Evolutionary conservation across 1,284 basidiomycete species (phyloP).

Genomic region (Albatrellus sp.): DNA sequence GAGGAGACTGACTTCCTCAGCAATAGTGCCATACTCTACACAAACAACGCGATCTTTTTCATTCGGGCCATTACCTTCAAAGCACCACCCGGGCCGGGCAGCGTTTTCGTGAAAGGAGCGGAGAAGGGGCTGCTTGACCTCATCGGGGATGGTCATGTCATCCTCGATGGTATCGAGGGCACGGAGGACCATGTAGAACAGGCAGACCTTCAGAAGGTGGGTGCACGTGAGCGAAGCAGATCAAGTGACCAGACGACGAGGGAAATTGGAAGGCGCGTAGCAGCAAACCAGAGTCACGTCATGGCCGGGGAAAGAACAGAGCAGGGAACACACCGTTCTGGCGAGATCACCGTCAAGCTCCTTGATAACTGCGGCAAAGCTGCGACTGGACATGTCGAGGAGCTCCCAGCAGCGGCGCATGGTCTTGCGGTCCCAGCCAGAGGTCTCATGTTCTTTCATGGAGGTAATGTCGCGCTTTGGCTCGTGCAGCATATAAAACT

Average conservation of each 20-base stretch:
- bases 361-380: conserved; percentile 92
- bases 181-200: conserved; percentile 93
- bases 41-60: conserved; percentile 89
- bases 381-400: conserved; percentile 81
- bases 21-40: conserved; percentile 76
- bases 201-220: conserved; percentile 53
- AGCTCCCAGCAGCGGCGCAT: conserved; percentile 92
- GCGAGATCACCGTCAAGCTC: conserved; percentile 94
- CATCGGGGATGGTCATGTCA: conserved; percentile 91
- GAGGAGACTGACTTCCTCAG: conserved; percentile 72
- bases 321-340: conserved; percentile 64
- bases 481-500: conserved; percentile 73
- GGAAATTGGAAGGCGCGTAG: not conserved
- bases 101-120: conserved; percentile 78
- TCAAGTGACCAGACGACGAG: not conserved
- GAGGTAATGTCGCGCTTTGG: conserved; percentile 70
- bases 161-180: conserved; percentile 96
- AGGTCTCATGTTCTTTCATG: conserved; percentile 54
- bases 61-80: conserved; percentile 69
- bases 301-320: not conserved
- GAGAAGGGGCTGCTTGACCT: conserved; percentile 79
- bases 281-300: too few species aligned
- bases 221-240: not conserved
- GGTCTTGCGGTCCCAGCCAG: conserved; percentile 70
- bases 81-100: conserved; percentile 81